Conservation (phyloP, 2,329 filamentous ascomycete genomes). For the Clathrospora elynae region DNA sequence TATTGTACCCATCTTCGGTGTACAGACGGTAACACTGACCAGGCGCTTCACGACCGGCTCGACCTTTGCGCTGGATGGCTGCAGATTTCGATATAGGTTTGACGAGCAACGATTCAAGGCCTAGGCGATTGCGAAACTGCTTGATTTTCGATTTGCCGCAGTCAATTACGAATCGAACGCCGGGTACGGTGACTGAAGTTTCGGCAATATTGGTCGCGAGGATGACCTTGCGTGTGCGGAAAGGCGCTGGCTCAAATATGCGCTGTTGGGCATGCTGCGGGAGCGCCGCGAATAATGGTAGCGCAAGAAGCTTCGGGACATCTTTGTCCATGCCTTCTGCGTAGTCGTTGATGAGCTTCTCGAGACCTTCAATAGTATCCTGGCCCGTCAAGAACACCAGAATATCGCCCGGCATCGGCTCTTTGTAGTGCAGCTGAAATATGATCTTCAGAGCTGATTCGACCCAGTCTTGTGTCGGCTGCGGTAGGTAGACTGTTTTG, state of each 20-base stretch:
- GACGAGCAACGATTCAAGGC: conserved; percentile 86
- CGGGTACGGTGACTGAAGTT: conserved; percentile 93
- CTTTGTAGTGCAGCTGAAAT: conserved; percentile 83
- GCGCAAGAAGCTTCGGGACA: conserved; percentile 71
- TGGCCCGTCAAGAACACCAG: conserved; percentile 91
- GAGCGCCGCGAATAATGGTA: conserved; percentile 88
- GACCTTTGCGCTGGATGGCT: conserved; percentile 86
- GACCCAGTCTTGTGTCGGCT: conserved; percentile 78
- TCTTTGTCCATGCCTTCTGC: conserved; percentile 72
- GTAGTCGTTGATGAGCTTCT: conserved; percentile 81
- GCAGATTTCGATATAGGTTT: conserved; percentile 94
- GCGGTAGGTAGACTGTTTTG: conserved; percentile 72
- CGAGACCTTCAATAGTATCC: conserved; percentile 84
- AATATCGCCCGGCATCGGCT: conserved; percentile 92
- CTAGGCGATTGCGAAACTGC: conserved; percentile 81
- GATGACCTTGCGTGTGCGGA: conserved; percentile 84
- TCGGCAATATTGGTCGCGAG: conserved; percentile 98
- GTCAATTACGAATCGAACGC: conserved; percentile 89
- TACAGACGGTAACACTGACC: conserved; percentile 92
- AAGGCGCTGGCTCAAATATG: conserved; percentile 77
- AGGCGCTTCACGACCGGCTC: conserved; percentile 88
- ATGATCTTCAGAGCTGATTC: conserved; percentile 81
- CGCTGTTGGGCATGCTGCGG: conserved; percentile 84
- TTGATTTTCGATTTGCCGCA: conserved; percentile 94
- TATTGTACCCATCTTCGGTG: conserved; percentile 75